Evolutionary conservation across 192 early-diverging fungal genomes (phyloP).

Genomic region (Gamsiella multidivaricata): DNA sequence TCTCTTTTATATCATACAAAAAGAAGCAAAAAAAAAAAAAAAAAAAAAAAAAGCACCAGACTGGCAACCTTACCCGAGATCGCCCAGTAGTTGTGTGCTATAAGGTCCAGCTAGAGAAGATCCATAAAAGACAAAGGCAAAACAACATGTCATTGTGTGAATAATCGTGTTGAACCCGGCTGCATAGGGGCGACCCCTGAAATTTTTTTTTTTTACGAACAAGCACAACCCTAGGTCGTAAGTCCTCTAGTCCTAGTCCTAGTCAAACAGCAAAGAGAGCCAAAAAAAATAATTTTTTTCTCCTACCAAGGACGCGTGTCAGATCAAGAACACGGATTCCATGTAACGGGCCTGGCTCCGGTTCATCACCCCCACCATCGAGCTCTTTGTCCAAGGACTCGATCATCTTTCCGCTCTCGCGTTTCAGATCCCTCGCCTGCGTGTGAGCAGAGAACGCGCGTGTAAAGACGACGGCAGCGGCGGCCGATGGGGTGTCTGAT

Average conservation of each 20-base stretch:
- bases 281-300: no score
- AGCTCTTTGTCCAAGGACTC: background rate
- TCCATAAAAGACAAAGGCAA: background rate
- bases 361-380: background rate
- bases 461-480: background rate
- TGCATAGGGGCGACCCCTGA: background rate
- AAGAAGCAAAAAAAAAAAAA: no score
- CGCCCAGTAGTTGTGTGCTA: slow-evolving; percentile 83
- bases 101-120: slow-evolving; percentile 78
- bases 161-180: no score
- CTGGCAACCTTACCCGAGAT: slow-evolving; percentile 67
- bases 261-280: no score
- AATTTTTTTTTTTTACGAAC: no score
- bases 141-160: background rate
- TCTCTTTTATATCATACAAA: no score
- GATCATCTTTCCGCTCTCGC: background rate
- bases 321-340: slow-evolving; percentile 79
- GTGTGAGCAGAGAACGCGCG: slow-evolving; percentile 6
- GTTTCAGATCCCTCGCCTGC: background rate
- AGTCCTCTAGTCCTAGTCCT: no score
- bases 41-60: background rate
- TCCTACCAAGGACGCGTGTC: slow-evolving; percentile 73
- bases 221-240: no score
- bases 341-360: slow-evolving; percentile 63
- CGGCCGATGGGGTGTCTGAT: no score